Base-by-base conservation (phyloP, 192 early-diverging fungal genomes). In the Fimicolochytrium jonesii region DNA sequence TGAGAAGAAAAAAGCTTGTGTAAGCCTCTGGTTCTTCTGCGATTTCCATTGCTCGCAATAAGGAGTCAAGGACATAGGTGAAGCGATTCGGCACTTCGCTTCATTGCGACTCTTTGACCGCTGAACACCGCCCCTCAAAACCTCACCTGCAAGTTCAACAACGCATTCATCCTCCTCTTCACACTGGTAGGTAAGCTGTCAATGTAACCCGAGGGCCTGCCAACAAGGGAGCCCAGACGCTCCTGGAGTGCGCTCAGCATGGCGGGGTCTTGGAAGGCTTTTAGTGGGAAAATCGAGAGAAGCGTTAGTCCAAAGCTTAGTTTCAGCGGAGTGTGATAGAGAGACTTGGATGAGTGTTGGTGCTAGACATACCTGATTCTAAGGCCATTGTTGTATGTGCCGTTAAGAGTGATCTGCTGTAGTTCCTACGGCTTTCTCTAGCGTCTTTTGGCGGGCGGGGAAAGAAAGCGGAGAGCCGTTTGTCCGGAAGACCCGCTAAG, bases 121-220 rank as follows among this genome's bases (percentile, higher is more conserved):
- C 37, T 39, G 37, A 17, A 17, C 37, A 7, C 37, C 37, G 9
- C 9, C 7, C 7, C 17, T 7, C 37, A 39, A 39, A 39, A 10
- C 37, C n/a, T n/a, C 23, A 85, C 77, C 84, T 95, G 94, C 61
- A 95, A 74, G 62, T 83, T 88, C 77, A 88, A 88, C 64, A 98
- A 83, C 45, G 86, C 88, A 66, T 92, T 86, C 42, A 98, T 61
- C 61, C 95, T 88, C 61, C 87, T 82, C 64, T 91, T 88, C 58
- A 97, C 91, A 5, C 82, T 78, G 43, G 82, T 64, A 36, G 89
- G 86, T 49, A 95, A 77, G 20, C 34, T 45, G 1, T 44, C 59
- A 42, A 56, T 26, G 45, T 69, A 69, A 25, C 58, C 58, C 18
- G 88, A 89, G 18, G 86, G 67, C 22, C 83, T 82, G 37, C 91